These are phyloP conservation scores for Uromyces viciae-fabae DNA, from an alignment of 1,284 basidiomycete species.

Conservation along the genomic window DNA sequence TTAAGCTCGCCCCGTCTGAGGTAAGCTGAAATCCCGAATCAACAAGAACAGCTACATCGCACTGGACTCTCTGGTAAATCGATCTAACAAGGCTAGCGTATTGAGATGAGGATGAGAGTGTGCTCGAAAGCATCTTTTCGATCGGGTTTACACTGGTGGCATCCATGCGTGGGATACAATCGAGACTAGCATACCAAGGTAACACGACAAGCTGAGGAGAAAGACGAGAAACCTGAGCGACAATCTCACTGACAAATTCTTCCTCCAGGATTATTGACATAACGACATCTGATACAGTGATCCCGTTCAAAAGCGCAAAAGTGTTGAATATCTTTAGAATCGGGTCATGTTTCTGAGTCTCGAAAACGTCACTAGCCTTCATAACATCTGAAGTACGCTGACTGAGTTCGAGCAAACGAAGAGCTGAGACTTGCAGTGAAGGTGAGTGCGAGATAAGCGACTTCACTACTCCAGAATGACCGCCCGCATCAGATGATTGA, in stretches of 20 bases:
- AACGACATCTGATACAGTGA: conserved; percentile 63
- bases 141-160: conserved; percentile 55
- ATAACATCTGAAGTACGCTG: conserved; percentile 80
- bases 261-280: conserved; percentile 68
- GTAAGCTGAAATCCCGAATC: conserved; percentile 61
- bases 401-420: conserved; percentile 83
- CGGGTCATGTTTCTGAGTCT: conserved; percentile 69
- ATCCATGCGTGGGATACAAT: conserved; percentile 45
- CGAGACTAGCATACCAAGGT: conserved; percentile 63
- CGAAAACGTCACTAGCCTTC: conserved; percentile 69
- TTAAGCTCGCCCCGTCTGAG: conserved; percentile 51
- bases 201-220: conserved; percentile 72
- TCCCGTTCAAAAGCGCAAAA: conserved; percentile 70
- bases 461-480: conserved; percentile 44
- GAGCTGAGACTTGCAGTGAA: conserved; percentile 61
- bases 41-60: conserved; percentile 69
- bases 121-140: conserved; percentile 56
- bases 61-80: conserved; percentile 64
- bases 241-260: conserved; percentile 68
- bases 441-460: conserved; percentile 26
- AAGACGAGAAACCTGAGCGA: conserved; percentile 63
- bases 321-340: conserved; percentile 74
- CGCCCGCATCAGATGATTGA: conserved; percentile 17
- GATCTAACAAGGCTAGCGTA: conserved; percentile 67
- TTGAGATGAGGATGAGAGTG: conserved; percentile 50